phyloP scores from a whole-genome alignment of 805 yeast species.

The Wickerhamiella lipophila region DNA sequence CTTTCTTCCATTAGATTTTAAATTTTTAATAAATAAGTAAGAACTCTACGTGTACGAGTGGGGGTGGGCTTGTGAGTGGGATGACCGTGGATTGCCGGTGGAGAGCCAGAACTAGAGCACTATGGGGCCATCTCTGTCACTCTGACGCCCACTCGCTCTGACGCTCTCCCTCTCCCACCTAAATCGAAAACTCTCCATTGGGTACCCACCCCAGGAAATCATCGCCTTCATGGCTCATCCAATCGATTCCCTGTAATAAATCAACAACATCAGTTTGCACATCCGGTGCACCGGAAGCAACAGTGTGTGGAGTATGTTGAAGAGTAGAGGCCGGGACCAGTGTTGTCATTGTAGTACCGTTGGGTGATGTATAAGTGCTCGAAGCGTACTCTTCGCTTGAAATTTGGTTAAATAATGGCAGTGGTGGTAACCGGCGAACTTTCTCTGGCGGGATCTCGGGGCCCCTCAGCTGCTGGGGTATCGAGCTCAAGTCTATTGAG shows the following conservation, averaged over 20 bases:
- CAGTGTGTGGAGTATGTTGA: neutral
- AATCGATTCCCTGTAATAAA: conserved; percentile 57
- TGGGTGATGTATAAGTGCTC: conserved; percentile 74
- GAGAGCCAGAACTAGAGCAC: no score
- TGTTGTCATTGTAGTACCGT: conserved; percentile 83
- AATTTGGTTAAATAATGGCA: conserved; percentile 84
- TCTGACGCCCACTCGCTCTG: no score
- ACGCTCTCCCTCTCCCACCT: no score
- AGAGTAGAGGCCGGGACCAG: conserved; percentile 55
- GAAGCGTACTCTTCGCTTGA: conserved; percentile 81
- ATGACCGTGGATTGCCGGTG: no score
- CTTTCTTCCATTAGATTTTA: no score
- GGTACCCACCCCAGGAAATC: conserved; percentile 86
- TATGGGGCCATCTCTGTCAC: no score
- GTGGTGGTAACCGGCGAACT: conserved; percentile 39
- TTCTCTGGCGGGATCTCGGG: conserved; percentile 35
- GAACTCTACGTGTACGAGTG: neutral
- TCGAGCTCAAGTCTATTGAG: conserved; percentile 5
- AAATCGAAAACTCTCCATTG: conserved; percentile 14
- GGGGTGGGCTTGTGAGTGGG: no score
- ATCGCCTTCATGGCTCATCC: conserved; percentile 73
- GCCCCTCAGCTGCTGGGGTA: conserved; percentile 16
- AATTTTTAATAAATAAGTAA: neutral
- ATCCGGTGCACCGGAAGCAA: neutral
- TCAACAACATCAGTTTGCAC: conserved; percentile 19